phyloP scores from a whole-genome alignment of 208 protist genomes.

The Leishmania lainsoni region DNA sequence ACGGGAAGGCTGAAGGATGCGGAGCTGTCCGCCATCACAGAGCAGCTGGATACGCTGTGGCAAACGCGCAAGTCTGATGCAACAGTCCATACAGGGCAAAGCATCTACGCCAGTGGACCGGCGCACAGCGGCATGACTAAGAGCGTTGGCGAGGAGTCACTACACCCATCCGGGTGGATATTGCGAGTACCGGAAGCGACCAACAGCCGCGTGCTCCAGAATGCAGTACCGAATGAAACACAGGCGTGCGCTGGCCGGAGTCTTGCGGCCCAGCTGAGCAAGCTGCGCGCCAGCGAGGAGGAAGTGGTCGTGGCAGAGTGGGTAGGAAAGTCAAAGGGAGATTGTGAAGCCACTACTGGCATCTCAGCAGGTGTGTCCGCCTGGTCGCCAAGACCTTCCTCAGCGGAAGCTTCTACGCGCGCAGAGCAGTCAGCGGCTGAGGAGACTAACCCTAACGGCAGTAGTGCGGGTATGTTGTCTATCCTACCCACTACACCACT shows the following conservation, averaged over 20 bases:
- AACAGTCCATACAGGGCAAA: background rate
- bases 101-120: background rate
- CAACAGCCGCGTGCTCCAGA: conserved; percentile 20
- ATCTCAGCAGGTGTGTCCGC: background rate
- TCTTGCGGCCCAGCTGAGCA: conserved; percentile 23
- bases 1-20: conserved; percentile 20
- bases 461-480: background rate
- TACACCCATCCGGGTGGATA: background rate
- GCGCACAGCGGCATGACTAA: background rate
- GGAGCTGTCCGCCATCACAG: conserved; percentile 34
- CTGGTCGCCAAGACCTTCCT: conserved; percentile 6
- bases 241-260: conserved; percentile 3
- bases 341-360: background rate
- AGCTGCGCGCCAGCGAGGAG: conserved; percentile 34
- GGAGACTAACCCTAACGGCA: background rate
- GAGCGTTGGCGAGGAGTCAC: background rate
- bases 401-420: background rate
- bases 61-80: conserved; percentile 16
- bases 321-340: conserved; percentile 7
- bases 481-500: background rate
- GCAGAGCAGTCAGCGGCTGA: background rate
- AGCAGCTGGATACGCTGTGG: conserved; percentile 27
- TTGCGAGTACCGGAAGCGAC: conserved; percentile 20
- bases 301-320: conserved; percentile 59
- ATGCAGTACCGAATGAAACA: conserved; percentile 1